A percentile compares a stretch with the other conserved stretches of the same genome.
These are phyloP conservation scores for Talinum fruticosum DNA, from an alignment of 148 eudicot species.

Conservation along the genomic window DNA sequence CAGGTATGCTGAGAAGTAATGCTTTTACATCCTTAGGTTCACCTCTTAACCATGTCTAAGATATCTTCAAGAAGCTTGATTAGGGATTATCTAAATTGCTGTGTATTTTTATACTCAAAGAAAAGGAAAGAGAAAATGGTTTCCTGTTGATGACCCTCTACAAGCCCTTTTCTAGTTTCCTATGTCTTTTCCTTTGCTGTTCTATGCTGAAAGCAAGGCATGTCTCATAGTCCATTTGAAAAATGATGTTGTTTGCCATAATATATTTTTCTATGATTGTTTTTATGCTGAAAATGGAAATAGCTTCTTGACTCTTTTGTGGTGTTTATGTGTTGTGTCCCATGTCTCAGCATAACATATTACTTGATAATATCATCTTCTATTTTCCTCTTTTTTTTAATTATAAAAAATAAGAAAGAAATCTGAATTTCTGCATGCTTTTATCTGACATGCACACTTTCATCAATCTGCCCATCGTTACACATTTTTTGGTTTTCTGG, in stretches of 20 bases:
- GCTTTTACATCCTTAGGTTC: conserved; percentile 1
- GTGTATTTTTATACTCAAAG: background rate
- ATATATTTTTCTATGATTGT: background rate
- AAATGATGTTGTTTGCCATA: background rate
- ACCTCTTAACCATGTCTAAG: background rate
- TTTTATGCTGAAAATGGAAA: background rate
- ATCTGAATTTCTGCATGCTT: background rate
- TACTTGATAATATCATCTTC: background rate
- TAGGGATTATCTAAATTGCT: background rate
- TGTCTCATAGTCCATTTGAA: background rate
- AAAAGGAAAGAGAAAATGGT: too few relatives aligned
- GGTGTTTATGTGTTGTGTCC: background rate
- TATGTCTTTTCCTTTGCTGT: background rate
- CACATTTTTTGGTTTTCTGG: background rate
- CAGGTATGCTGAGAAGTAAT: background rate
- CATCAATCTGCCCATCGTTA: background rate
- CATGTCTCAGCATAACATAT: background rate
- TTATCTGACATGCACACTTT: background rate
- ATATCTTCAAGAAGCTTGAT: background rate
- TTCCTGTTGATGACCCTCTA: too few relatives aligned
- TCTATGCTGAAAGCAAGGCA: background rate
- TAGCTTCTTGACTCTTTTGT: background rate
- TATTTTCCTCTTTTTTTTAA: background rate
- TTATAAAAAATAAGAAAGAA: background rate
- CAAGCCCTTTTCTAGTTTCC: too few relatives aligned